phyloP scores from a whole-genome alignment of 2,329 filamentous ascomycete genomes.

The Cladophialophora immunda region DNA sequence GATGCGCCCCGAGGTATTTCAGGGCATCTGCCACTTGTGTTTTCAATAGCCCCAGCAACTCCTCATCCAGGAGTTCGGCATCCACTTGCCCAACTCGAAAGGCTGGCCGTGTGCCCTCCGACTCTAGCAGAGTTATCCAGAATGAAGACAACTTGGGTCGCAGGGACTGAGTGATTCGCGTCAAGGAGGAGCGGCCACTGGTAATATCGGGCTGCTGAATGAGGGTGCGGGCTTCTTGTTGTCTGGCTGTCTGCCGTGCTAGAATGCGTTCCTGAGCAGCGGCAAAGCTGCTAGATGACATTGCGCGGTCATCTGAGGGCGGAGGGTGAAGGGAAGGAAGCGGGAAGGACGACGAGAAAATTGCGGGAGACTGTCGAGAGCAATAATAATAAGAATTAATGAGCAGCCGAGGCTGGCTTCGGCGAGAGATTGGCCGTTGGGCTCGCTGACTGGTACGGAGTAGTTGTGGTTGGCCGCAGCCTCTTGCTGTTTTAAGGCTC shows the following conservation, averaged over 20 bases:
- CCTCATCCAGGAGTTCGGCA: slow-evolving; percentile 92
- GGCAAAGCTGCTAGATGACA: slow-evolving; percentile 76
- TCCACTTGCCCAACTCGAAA: slow-evolving; percentile 97
- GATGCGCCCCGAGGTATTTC: slow-evolving; percentile 80
- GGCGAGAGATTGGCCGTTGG: slow-evolving; percentile 4
- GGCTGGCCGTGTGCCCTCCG: slow-evolving; percentile 81
- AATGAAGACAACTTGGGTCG: slow-evolving; percentile 57
- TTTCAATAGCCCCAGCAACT: slow-evolving; percentile 84
- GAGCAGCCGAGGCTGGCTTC: slow-evolving; percentile 17
- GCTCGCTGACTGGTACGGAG: neutral
- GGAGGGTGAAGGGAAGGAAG: neutral
- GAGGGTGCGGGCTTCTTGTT: slow-evolving; percentile 64
- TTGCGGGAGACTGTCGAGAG: neutral
- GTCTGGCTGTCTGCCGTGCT: slow-evolving; percentile 79
- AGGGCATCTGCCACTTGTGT: slow-evolving; percentile 86
- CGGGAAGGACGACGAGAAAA: neutral
- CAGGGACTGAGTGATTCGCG: slow-evolving; percentile 70
- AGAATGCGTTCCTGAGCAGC: slow-evolving; percentile 88
- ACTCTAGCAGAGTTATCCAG: slow-evolving; percentile 77
- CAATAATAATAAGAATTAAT: neutral
- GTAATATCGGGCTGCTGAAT: slow-evolving; percentile 54
- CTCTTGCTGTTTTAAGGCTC: slow-evolving; percentile 9
- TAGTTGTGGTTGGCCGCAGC: too few relatives aligned
- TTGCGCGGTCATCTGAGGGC: slow-evolving; percentile 43
- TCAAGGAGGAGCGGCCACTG: slow-evolving; percentile 62